Percentiles rank a stretch among this genome's conserved stretches.
These are phyloP conservation scores for Aleurites moluccanus DNA, from an alignment of 441 rosid species.

Conservation along the genomic window DNA sequence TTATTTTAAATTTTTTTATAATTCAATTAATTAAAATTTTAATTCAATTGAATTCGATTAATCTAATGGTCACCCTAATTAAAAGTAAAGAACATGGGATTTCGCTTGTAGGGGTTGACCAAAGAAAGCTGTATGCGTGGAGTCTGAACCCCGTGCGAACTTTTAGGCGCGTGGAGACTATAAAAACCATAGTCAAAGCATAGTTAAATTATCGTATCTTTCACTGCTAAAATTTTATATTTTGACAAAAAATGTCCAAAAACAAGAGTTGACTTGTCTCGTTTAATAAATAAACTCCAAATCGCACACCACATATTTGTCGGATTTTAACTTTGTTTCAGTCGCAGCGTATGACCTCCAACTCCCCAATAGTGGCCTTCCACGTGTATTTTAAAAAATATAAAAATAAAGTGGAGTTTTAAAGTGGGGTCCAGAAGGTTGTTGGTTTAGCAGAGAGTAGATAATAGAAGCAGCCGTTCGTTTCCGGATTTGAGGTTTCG, in stretches of 20 bases:
- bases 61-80: no score
- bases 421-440: background rate
- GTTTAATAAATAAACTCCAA: background rate
- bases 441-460: background rate
- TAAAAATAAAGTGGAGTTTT: background rate
- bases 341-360: background rate
- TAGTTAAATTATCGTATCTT: slow-evolving; percentile 5
- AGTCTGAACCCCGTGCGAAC: background rate
- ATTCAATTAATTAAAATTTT: no score
- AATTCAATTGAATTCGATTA: no score
- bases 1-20: no score
- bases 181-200: background rate
- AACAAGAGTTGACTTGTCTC: background rate
- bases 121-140: background rate
- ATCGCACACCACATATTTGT: background rate
- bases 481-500: background rate
- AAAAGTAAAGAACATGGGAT: background rate
- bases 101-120: slow-evolving; percentile 8
- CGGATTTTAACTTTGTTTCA: background rate
- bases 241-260: slow-evolving; percentile 1
- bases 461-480: background rate
- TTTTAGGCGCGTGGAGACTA: background rate
- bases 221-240: background rate
- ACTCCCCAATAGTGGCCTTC: background rate
- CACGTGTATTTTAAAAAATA: background rate